These are phyloP conservation scores for Sporothrix dimorphospora DNA, from an alignment of 2,329 filamentous ascomycete species.

Conservation along the genomic window DNA sequence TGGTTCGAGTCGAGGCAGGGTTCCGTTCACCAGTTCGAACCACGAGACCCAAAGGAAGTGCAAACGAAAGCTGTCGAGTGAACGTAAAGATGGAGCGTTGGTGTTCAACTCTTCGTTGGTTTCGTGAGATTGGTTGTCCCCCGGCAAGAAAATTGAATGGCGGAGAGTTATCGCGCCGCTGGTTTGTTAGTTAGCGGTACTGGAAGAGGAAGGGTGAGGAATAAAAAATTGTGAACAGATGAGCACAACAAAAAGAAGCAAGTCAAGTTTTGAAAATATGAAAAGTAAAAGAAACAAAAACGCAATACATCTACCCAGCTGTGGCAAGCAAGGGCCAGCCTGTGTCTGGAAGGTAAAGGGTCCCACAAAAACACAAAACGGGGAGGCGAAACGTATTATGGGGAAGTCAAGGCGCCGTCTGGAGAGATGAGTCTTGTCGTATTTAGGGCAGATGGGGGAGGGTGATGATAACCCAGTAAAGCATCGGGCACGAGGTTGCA, in stretches of 20 bases:
- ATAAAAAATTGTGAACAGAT: neutral
- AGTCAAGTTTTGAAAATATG: neutral
- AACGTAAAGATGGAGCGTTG: neutral
- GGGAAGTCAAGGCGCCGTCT: neutral
- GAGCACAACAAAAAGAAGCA: neutral
- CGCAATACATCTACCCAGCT: neutral
- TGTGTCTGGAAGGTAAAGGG: neutral
- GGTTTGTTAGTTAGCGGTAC: neutral
- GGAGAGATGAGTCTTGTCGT: neutral
- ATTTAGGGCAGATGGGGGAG: neutral
- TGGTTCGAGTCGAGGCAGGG: constrained; percentile 7
- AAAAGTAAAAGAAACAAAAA: neutral
- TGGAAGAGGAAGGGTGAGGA: neutral
- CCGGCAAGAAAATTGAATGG: neutral
- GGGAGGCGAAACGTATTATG: neutral
- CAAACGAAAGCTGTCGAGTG: neutral
- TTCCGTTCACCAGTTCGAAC: neutral
- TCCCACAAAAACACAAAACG: neutral
- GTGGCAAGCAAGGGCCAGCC: neutral
- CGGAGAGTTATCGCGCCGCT: constrained; percentile 11
- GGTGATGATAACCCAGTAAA: neutral
- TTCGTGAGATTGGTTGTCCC: neutral
- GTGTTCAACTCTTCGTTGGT: neutral
- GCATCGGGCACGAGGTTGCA: neutral
- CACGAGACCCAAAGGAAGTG: neutral